Conservation (phyloP, 805 yeast genomes). For the Candida palmyrensis region DNA sequence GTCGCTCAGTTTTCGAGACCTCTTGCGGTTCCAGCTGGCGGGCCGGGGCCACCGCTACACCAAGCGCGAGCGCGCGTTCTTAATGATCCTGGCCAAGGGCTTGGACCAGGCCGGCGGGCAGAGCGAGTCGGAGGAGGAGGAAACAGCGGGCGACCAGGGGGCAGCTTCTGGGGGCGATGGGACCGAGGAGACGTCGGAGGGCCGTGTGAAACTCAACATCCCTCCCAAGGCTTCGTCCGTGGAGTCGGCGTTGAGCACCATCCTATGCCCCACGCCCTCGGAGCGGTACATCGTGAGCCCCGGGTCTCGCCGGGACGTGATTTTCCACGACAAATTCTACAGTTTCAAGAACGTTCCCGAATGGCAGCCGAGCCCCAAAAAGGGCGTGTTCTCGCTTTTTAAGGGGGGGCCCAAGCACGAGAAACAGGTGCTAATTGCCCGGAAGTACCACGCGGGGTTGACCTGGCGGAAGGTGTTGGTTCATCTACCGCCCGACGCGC, state of each 20-base stretch:
- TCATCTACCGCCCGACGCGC: slow-evolving; percentile 42
- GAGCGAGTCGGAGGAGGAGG: slow-evolving; percentile 9
- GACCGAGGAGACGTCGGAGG: slow-evolving; percentile 7
- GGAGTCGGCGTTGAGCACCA: slow-evolving; percentile 36
- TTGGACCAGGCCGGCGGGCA: slow-evolving; percentile 10
- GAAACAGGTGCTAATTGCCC: slow-evolving; percentile 38
- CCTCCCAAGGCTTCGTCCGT: slow-evolving; percentile 42
- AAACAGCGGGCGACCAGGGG: slow-evolving; percentile 6
- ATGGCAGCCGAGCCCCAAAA: no score
- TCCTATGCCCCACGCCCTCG: slow-evolving; percentile 37
- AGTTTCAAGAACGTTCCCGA: slow-evolving; percentile 25
- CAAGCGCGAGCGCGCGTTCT: slow-evolving; percentile 14
- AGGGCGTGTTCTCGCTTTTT: no score
- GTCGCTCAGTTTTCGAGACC: background rate
- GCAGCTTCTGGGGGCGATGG: slow-evolving; percentile 8
- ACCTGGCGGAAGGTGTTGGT: slow-evolving; percentile 43
- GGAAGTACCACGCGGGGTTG: slow-evolving; percentile 33
- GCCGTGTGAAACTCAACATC: slow-evolving; percentile 24
- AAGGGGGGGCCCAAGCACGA: slow-evolving; percentile 29
- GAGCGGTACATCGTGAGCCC: slow-evolving; percentile 28
- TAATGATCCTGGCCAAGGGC: slow-evolving; percentile 19
- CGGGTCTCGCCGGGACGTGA: slow-evolving; percentile 26
- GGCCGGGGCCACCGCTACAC: slow-evolving; percentile 3
- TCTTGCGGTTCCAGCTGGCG: background rate
- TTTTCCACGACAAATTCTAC: slow-evolving; percentile 40